Evolutionary conservation across 2,329 filamentous ascomycete species (phyloP).

Genomic region (Penicillium capsulatum): DNA sequence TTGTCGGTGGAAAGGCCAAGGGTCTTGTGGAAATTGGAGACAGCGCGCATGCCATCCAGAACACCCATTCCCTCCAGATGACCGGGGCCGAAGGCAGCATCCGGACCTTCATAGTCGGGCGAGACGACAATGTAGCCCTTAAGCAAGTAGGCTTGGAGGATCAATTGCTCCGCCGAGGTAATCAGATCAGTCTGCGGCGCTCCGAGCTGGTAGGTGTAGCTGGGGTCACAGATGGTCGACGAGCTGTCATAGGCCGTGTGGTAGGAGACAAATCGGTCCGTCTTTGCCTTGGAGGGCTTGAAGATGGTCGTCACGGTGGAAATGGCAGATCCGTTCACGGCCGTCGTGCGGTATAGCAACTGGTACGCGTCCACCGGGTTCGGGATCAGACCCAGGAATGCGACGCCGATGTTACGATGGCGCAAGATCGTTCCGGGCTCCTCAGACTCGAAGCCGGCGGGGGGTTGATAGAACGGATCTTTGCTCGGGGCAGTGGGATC

Average conservation of each 20-base stretch:
- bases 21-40: constrained; percentile 29
- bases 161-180: constrained; percentile 33
- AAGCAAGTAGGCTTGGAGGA: constrained; percentile 37
- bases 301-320: constrained; percentile 42
- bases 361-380: constrained; percentile 30
- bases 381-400: constrained; percentile 22
- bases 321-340: constrained; percentile 36
- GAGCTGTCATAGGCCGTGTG: constrained; percentile 37
- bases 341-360: constrained; percentile 43
- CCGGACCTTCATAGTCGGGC: constrained; percentile 48
- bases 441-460: constrained; percentile 20
- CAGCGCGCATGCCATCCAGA: constrained; percentile 43
- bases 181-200: constrained; percentile 26
- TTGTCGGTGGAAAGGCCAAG: constrained; percentile 15
- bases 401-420: constrained; percentile 16
- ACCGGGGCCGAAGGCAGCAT: constrained; percentile 44
- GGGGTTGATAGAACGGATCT: constrained; percentile 29
- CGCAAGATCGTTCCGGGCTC: constrained; percentile 24
- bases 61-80: constrained; percentile 45
- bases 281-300: constrained; percentile 28
- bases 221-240: constrained; percentile 25
- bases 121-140: constrained; percentile 48
- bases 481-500: constrained; percentile 10
- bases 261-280: constrained; percentile 40
- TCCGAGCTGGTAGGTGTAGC: constrained; percentile 33